Base-by-base conservation (phyloP, 2,329 filamentous ascomycete species). In the Colletotrichum gigasporum region DNA sequence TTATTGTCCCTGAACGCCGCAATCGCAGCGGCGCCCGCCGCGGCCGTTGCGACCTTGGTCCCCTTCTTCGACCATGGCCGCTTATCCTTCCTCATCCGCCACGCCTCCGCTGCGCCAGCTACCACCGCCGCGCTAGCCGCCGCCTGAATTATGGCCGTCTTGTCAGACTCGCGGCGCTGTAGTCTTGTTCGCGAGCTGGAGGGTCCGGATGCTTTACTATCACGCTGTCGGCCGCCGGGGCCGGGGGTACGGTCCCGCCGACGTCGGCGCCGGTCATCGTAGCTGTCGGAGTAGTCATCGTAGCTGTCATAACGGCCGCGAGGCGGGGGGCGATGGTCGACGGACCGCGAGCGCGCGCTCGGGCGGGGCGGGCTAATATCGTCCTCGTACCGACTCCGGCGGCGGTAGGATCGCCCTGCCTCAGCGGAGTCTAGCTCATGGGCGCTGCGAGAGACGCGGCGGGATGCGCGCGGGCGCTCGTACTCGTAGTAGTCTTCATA, bases 11-110 rank as follows among this genome's bases (percentile, higher is more conserved):
- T 68, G 45, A 68, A 61, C 8, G 66, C 66, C 18, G 66, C 66
- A 5, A 68, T 56, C 22, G 66, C 66, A 22, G 64, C 66, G 11
- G 66, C 66, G 1, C 66, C 66, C 3, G 64, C 66, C 11, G 66
- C 66, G 3, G 66, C 66, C 11, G 66, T 67, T 1, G 64, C 66
- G 28, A 68, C 45, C 41, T 30, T 53, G 11, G 45, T 55, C 4
- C 64, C 64, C 52, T 68, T 68, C 47, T 56, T 58, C 6, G 51
- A 39, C 66, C 65, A 65, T 2, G 55, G 57, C 7, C 51, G 44
- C 51, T 65, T 64, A 9, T 68, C 60, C 18, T 64, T 65, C 42
- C 66, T 45, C 59, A 65, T 57, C 9, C 47, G 30, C 66, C 66
- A 68, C 0, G 60, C 66, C 45, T 68, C 66, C 1, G 59, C 47